A percentile compares a stretch with the other conserved stretches of the same genome.
Evolutionary conservation across 148 eudicot genomes (phyloP).

Genomic region (Rhododendron ovatum): DNA sequence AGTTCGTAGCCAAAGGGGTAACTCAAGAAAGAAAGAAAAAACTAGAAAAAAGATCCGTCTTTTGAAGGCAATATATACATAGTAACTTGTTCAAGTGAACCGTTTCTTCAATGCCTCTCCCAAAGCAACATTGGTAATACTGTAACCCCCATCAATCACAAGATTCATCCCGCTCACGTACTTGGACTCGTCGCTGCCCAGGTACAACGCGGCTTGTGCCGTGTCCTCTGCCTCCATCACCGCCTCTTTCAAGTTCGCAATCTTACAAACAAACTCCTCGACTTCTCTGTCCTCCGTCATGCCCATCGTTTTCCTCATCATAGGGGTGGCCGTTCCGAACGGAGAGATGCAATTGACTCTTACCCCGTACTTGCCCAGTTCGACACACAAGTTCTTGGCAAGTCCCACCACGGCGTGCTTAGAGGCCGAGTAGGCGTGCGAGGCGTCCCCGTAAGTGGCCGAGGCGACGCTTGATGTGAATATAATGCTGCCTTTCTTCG

Average conservation of each 20-base stretch:
- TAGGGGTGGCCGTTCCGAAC: constrained; percentile 9
- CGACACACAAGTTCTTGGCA: constrained; percentile 15
- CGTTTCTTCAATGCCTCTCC: not conserved
- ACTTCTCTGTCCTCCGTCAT: not conserved
- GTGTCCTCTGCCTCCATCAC: constrained; percentile 24
- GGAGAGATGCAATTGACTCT: constrained; percentile 44
- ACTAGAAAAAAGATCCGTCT: not conserved
- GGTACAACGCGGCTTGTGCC: constrained; percentile 32
- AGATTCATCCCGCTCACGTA: constrained; percentile 40
- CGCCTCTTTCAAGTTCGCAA: constrained; percentile 23
- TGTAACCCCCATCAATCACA: constrained; percentile 45
- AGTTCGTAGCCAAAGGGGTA: not conserved
- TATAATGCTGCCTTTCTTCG: constrained; percentile 17
- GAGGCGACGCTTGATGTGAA: constrained; percentile 15
- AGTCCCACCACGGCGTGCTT: constrained; percentile 18
- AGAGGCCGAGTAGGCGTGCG: not conserved
- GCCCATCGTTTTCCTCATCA: not conserved
- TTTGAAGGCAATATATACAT: not conserved
- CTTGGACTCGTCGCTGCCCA: constrained; percentile 40
- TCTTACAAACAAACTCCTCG: not conserved
- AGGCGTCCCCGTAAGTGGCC: not conserved
- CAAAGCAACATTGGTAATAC: constrained; percentile 17
- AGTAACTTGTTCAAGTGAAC: not conserved
- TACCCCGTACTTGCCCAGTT: constrained; percentile 39
- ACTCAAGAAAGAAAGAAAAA: not conserved